These are phyloP conservation scores for Furcasterigmium furcatum DNA, from an alignment of 2,329 filamentous ascomycete genomes.

Conservation along the genomic window DNA sequence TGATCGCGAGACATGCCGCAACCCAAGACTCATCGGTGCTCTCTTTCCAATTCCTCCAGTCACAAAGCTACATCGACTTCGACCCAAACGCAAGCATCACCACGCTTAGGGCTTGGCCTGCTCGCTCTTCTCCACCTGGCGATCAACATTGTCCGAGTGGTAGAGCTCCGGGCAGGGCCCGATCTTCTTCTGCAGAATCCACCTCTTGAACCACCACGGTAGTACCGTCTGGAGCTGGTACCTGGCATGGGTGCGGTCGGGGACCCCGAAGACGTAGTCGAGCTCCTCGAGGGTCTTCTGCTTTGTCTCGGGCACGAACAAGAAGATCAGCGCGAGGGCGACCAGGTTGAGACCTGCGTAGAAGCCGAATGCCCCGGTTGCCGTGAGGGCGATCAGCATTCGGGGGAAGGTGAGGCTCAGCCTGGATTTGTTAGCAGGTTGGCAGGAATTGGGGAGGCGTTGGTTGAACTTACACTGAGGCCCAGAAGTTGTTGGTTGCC, in stretches of 20 bases:
- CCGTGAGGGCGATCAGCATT: conserved; percentile 33
- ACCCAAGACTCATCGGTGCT: no score
- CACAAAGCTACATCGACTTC: no score
- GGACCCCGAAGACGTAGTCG: conserved; percentile 32
- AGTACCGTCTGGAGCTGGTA: conserved; percentile 25
- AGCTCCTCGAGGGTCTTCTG: conserved; percentile 45
- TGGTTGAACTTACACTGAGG: conserved; percentile 18
- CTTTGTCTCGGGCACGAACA: conserved; percentile 48
- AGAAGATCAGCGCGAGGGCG: conserved; percentile 43
- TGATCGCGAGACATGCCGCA: no score
- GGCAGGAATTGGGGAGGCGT: no score
- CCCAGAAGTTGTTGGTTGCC: conserved; percentile 56
- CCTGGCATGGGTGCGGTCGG: conserved; percentile 21
- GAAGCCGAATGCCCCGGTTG: conserved; percentile 36
- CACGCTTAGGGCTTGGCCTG: no score
- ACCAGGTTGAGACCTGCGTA: conserved; percentile 45
- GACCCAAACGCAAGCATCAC: no score
- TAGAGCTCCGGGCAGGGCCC: background rate
- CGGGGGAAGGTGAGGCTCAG: conserved; percentile 51
- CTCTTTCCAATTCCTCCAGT: no score
- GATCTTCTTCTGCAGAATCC: background rate
- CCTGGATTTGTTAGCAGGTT: no score
- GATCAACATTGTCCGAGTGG: background rate
- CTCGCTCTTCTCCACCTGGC: background rate
- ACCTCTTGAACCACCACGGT: conserved; percentile 1